These are phyloP conservation scores for Aspergillus avenaceus DNA, from an alignment of 495 filamentous ascomycete genomes.

Conservation along the genomic window DNA sequence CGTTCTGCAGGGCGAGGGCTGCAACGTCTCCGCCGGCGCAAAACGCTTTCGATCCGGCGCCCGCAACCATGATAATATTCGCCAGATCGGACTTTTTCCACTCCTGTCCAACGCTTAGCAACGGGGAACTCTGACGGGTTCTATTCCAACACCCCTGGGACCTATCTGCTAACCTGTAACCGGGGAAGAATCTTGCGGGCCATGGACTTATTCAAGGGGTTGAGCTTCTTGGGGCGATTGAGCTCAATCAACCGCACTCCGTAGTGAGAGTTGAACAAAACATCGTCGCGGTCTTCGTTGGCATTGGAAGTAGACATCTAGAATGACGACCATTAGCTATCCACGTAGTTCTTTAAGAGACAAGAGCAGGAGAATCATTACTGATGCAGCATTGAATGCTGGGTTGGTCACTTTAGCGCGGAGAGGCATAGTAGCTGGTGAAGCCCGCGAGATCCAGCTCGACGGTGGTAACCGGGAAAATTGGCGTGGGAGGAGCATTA, in stretches of 20 bases:
- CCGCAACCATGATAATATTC: constrained; percentile 89
- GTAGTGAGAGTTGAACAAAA: constrained; percentile 82
- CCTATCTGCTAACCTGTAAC: constrained; percentile 50
- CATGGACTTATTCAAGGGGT: constrained; percentile 92
- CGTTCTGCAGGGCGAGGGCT: constrained; percentile 68
- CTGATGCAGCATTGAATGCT: constrained; percentile 37
- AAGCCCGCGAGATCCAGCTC: constrained; percentile 51
- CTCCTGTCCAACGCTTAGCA: constrained; percentile 50
- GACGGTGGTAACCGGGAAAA: constrained; percentile 42
- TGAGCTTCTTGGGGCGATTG: constrained; percentile 85
- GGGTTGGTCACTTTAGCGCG: constrained; percentile 75
- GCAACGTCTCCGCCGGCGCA: constrained; percentile 92
- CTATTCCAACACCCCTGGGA: background rate
- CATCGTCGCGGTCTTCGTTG: constrained; percentile 80
- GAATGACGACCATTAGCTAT: background rate
- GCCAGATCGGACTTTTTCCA: constrained; percentile 93
- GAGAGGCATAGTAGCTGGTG: constrained; percentile 68
- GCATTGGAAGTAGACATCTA: constrained; percentile 57
- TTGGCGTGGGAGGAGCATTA: constrained; percentile 53
- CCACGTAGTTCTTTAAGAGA: background rate
- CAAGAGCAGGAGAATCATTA: background rate
- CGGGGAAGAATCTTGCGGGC: constrained; percentile 84
- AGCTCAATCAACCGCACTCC: constrained; percentile 90
- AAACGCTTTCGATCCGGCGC: constrained; percentile 76
- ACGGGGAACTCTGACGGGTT: too few species aligned